A percentile compares a stretch with the other conserved stretches of the same genome.
Evolutionary conservation across 805 yeast species (phyloP).

Genomic region (Wickerhamiella azymoides): DNA sequence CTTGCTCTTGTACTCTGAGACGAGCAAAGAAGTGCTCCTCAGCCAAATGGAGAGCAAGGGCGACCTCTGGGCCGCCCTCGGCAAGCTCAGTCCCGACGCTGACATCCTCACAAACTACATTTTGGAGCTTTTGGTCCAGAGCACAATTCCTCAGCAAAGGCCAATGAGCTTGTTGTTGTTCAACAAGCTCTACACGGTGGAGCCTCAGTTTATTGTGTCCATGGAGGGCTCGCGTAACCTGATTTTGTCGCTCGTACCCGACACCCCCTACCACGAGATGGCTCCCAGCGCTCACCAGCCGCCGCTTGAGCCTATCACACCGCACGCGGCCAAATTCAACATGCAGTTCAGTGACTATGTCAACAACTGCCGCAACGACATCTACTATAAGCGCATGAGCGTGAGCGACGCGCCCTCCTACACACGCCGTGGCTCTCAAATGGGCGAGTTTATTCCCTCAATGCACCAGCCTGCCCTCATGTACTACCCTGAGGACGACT

Average conservation of each 20-base stretch:
- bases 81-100: background rate
- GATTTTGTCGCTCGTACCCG: slow-evolving; percentile 2
- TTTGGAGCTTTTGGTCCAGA: background rate
- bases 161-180: background rate
- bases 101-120: background rate
- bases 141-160: background rate
- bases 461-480: slow-evolving; percentile 8
- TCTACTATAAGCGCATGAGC: background rate
- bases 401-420: background rate
- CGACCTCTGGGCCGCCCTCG: slow-evolving; percentile 5
- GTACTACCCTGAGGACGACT: background rate
- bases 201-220: background rate
- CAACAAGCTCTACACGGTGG: slow-evolving; percentile 3
- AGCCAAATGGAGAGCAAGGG: background rate
- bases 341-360: slow-evolving; percentile 6
- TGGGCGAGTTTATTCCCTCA: slow-evolving; percentile 9
- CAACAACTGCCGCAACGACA: slow-evolving; percentile 7
- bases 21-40: background rate
- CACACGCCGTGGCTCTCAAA: slow-evolving; percentile 2
- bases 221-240: slow-evolving; percentile 4
- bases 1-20: slow-evolving; percentile 1
- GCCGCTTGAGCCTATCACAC: background rate
- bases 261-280: background rate
- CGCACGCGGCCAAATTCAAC: background rate
- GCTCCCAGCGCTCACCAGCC: background rate